A percentile compares a stretch with the other conserved stretches of the same genome.
phyloP scores from a whole-genome alignment of 495 filamentous ascomycete genomes.

The Margaritispora aquatica region DNA sequence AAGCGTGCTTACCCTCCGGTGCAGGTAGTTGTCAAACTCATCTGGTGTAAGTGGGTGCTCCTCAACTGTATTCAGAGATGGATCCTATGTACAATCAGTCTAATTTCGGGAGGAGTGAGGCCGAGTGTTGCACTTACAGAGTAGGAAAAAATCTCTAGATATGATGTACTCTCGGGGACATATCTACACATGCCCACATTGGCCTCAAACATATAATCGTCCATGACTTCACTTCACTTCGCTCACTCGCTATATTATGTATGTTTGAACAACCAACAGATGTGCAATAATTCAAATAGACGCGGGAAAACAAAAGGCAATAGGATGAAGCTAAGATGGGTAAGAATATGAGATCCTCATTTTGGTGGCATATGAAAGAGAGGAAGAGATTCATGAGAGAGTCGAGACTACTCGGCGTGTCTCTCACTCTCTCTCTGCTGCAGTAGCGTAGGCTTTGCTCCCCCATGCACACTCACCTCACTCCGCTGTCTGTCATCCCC shows the following conservation, averaged over 20 bases:
- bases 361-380: neutral
- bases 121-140: constrained; percentile 33
- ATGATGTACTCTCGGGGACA: constrained; percentile 41
- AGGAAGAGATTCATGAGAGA: neutral
- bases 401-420: neutral
- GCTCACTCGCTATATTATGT: no score
- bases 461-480: no score
- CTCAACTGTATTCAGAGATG: constrained; percentile 36
- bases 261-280: no score
- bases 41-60: constrained; percentile 40
- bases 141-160: constrained; percentile 49
- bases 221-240: no score
- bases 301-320: no score
- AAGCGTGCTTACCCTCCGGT: constrained; percentile 33
- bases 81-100: constrained; percentile 26
- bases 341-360: neutral
- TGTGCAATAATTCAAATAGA: no score
- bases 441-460: no score
- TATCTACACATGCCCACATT: constrained; percentile 36
- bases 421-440: neutral
- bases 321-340: neutral
- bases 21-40: constrained; percentile 49
- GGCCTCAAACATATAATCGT: constrained; percentile 45
- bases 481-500: no score
- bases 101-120: neutral